Conservation (phyloP, 805 yeast species). For the Saccharomycopsis lassenensis region DNA sequence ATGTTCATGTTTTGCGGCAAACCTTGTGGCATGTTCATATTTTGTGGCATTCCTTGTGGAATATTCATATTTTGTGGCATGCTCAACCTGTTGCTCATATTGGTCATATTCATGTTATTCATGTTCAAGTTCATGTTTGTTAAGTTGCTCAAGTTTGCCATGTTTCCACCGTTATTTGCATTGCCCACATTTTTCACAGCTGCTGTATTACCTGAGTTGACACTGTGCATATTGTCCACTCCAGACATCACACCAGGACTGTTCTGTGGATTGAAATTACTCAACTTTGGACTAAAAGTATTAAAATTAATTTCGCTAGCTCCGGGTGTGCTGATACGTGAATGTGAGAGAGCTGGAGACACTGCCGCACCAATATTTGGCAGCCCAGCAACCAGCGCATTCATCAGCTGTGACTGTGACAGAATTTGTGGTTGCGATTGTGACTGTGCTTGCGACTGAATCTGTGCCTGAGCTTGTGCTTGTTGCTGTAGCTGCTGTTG, state of each 20-base stretch:
- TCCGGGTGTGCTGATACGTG: conserved; percentile 7
- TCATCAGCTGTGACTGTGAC: background rate
- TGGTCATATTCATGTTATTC: conserved; percentile 1
- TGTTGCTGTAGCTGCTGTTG: conserved; percentile 5
- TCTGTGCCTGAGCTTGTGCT: conserved; percentile 2
- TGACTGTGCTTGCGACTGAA: conserved; percentile 3
- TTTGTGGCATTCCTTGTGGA: no score
- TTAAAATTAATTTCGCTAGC: conserved; percentile 8
- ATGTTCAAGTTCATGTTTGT: conserved; percentile 3
- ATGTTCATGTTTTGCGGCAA: background rate
- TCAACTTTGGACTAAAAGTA: conserved; percentile 10
- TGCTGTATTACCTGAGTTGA: background rate
- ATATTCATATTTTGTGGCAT: background rate
- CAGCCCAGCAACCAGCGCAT: background rate
- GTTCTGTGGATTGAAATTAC: background rate
- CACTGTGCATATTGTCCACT: conserved; percentile 3
- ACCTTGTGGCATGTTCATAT: background rate
- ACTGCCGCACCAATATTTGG: background rate
- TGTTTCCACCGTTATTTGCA: background rate
- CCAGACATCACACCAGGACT: conserved; percentile 1
- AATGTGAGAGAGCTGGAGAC: conserved; percentile 6
- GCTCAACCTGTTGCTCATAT: background rate
- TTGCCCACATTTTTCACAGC: conserved; percentile 4
- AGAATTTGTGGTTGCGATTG: background rate
- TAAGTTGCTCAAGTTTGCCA: conserved; percentile 6